Conservation (phyloP, 441 rosid species). For the Kokia cookei region DNA sequence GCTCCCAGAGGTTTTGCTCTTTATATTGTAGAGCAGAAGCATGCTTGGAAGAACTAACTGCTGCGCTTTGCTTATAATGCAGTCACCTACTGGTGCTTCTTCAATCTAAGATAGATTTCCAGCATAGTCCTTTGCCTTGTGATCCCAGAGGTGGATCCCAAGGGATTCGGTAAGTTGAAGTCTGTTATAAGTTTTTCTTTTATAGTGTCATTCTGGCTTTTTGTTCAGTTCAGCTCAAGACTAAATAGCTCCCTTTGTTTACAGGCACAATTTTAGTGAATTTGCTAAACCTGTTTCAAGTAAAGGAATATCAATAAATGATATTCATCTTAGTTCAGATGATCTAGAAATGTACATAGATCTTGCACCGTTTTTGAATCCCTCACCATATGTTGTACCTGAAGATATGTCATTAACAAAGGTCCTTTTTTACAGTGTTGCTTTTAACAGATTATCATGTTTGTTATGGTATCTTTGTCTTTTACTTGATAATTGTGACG, state of each 20-base stretch:
- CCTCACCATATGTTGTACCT: slow-evolving; percentile 92
- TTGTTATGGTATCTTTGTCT: background rate
- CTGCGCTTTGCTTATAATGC: slow-evolving; percentile 25
- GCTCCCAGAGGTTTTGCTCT: slow-evolving; percentile 1
- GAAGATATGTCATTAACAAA: slow-evolving; percentile 98
- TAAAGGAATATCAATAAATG: slow-evolving; percentile 84
- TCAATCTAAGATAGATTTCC: slow-evolving; percentile 92
- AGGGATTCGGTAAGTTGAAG: slow-evolving; percentile 41
- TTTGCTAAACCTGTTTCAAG: slow-evolving; percentile 95
- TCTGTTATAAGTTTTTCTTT: background rate
- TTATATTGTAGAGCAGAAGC: background rate
- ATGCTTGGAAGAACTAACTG: slow-evolving; percentile 4
- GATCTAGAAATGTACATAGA: slow-evolving; percentile 99
- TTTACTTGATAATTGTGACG: background rate
- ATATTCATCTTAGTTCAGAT: slow-evolving; percentile 76
- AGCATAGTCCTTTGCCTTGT: slow-evolving; percentile 85
- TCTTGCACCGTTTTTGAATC: slow-evolving; percentile 92
- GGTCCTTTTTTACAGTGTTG: slow-evolving; percentile 27
- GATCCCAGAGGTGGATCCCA: slow-evolving; percentile 54
- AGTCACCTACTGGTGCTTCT: slow-evolving; percentile 98
- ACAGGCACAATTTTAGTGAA: slow-evolving; percentile 88
- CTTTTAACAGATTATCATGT: background rate
- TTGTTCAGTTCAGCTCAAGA: background rate
- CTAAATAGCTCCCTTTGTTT: background rate
- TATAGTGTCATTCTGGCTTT: background rate